Evolutionary conservation across 805 yeast genomes (phyloP).

Genomic region (Barnettozyma salicaria): DNA sequence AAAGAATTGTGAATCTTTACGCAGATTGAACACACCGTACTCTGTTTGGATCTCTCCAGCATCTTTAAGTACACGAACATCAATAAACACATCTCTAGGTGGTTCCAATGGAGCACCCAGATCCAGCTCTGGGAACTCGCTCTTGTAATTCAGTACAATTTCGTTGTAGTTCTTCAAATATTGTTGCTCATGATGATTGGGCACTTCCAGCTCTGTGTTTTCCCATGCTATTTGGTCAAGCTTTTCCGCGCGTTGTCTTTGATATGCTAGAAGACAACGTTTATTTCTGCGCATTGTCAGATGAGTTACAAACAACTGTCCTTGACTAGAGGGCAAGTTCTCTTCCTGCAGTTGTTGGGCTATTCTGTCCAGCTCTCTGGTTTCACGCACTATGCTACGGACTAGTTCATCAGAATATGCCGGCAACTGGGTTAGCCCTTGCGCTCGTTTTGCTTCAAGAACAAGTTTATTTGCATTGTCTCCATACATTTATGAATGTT

Average conservation of each 20-base stretch:
- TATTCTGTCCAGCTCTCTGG: slow-evolving; percentile 52
- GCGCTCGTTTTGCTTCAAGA: slow-evolving; percentile 77
- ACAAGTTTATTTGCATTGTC: slow-evolving; percentile 80
- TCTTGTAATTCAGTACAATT: slow-evolving; percentile 67
- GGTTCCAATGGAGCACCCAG: slow-evolving; percentile 86
- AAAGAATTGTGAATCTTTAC: slow-evolving; percentile 90
- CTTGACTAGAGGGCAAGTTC: slow-evolving; percentile 34
- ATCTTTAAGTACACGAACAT: slow-evolving; percentile 86
- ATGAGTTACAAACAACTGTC: slow-evolving; percentile 52
- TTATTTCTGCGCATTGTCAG: slow-evolving; percentile 83
- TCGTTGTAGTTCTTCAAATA: slow-evolving; percentile 69
- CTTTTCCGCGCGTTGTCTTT: slow-evolving; percentile 60
- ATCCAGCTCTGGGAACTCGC: slow-evolving; percentile 76
- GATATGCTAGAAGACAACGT: slow-evolving; percentile 82
- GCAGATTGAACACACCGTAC: slow-evolving; percentile 89
- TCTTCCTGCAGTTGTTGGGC: slow-evolving; percentile 39
- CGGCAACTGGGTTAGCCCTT: slow-evolving; percentile 58
- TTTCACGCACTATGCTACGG: slow-evolving; percentile 65
- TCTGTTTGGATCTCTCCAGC: slow-evolving; percentile 98
- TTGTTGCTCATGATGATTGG: slow-evolving; percentile 76
- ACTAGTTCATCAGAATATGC: slow-evolving; percentile 68
- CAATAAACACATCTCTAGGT: slow-evolving; percentile 86
- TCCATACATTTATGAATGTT: slow-evolving; percentile 61
- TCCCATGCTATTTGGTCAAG: slow-evolving; percentile 71
- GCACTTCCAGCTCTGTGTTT: slow-evolving; percentile 47